phyloP scores from a whole-genome alignment of 305 asterid genomes.

The Ilex paraguariensis region DNA sequence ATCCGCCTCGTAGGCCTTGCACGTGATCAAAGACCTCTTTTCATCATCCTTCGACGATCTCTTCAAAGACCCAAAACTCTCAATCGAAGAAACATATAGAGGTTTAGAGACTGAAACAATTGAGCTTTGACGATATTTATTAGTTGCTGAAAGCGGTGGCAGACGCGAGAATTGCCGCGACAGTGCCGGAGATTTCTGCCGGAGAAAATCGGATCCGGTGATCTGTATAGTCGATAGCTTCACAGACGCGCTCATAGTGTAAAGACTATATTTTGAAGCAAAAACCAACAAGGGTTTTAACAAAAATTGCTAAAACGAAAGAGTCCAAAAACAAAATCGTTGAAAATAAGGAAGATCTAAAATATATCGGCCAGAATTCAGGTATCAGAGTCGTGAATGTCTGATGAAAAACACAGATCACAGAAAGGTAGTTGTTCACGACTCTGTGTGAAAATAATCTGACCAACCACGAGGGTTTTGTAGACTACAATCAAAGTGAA shows the following conservation, averaged over 20 bases:
- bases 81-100: constrained; percentile 27
- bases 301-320: neutral
- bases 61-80: constrained; percentile 18
- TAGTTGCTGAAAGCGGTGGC: constrained; percentile 24
- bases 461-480: too few species aligned
- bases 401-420: too few species aligned
- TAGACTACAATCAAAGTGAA: too few species aligned
- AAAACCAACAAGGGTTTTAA: constrained; percentile 22
- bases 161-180: constrained; percentile 12
- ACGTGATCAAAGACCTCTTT: constrained; percentile 27
- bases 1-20: constrained; percentile 51
- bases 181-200: constrained; percentile 16
- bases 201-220: constrained; percentile 34
- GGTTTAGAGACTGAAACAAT: constrained; percentile 30
- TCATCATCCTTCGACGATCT: neutral
- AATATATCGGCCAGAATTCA: too few species aligned
- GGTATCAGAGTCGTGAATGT: too few species aligned
- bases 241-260: constrained; percentile 53
- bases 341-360: too few species aligned
- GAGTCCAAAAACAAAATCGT: too few species aligned
- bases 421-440: too few species aligned
- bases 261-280: constrained; percentile 1
- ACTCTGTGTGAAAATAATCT: too few species aligned
- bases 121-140: constrained; percentile 21
- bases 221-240: constrained; percentile 28